phyloP scores from a whole-genome alignment of 768 basidiomycete genomes.

The Amanita molliuscula region DNA sequence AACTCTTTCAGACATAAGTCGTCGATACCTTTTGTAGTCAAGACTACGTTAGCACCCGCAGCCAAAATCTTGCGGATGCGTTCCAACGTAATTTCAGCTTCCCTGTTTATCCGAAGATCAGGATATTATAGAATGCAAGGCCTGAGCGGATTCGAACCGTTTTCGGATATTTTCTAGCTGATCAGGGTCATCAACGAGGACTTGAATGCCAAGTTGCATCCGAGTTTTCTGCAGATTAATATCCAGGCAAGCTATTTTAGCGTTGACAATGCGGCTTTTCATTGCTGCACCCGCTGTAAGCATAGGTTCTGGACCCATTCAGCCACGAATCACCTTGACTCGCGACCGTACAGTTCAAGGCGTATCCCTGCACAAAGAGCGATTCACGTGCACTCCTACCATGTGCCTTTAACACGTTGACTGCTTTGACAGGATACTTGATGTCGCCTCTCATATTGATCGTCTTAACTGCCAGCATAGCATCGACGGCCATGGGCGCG shows the following conservation, averaged over 20 bases:
- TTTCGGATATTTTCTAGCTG: constrained; percentile 95
- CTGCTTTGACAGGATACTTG: constrained; percentile 99
- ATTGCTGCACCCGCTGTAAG: constrained; percentile 51
- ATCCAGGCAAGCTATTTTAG: constrained; percentile 97
- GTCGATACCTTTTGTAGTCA: constrained; percentile 98
- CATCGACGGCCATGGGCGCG: constrained; percentile 97
- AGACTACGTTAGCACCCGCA: constrained; percentile 90
- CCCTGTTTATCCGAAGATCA: constrained; percentile 36
- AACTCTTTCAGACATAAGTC: constrained; percentile 98
- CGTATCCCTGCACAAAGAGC: constrained; percentile 90
- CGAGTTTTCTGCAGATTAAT: constrained; percentile 95
- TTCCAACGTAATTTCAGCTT: constrained; percentile 93
- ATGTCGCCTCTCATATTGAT: constrained; percentile 90
- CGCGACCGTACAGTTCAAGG: constrained; percentile 95
- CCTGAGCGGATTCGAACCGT: constrained; percentile 38
- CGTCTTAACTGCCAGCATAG: constrained; percentile 95
- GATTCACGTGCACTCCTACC: constrained; percentile 94
- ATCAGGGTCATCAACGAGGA: constrained; percentile 92
- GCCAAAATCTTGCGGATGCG: constrained; percentile 92
- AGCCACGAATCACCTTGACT: constrained; percentile 67
- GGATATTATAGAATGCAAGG: neutral
- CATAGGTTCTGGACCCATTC: neutral
- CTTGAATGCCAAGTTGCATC: constrained; percentile 97
- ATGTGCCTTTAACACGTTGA: constrained; percentile 96
- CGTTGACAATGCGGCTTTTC: constrained; percentile 88